These are phyloP conservation scores for Sporopachydermia quercuum DNA, from an alignment of 805 yeast genomes.

Conservation along the genomic window DNA sequence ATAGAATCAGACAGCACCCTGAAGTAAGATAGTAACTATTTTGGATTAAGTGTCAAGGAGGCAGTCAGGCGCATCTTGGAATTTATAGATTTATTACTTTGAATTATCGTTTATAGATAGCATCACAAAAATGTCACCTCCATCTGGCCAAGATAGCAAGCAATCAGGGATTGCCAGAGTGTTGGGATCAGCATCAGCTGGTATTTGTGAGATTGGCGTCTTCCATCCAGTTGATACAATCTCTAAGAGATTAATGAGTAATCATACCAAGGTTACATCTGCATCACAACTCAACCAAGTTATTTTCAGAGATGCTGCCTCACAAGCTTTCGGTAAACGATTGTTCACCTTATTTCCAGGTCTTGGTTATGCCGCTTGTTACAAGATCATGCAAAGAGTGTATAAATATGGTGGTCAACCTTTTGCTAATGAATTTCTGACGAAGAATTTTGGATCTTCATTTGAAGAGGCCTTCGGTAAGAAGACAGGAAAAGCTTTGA, in stretches of 20 bases:
- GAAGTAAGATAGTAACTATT: too few relatives aligned
- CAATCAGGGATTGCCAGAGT: conserved; percentile 85
- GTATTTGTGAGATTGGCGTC: conserved; percentile 88
- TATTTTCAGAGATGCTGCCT: conserved; percentile 71
- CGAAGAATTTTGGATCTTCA: conserved; percentile 50
- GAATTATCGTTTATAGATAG: too few relatives aligned
- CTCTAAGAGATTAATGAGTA: conserved; percentile 87
- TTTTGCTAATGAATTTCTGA: conserved; percentile 85
- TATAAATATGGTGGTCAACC: conserved; percentile 99
- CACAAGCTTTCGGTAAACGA: conserved; percentile 54
- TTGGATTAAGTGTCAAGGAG: too few relatives aligned
- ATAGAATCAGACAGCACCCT: too few relatives aligned
- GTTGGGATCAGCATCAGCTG: conserved; percentile 94
- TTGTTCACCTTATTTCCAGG: conserved; percentile 88
- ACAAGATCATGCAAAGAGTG: conserved; percentile 91
- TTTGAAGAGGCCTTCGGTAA: conserved; percentile 75
- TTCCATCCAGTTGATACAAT: conserved; percentile 98
- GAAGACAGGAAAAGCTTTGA: conserved; percentile 92
- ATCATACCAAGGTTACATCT: conserved; percentile 57
- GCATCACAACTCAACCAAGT: conserved; percentile 64
- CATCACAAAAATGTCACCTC: conserved; percentile 16
- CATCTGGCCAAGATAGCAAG: conserved; percentile 46
- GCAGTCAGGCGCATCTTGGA: too few relatives aligned
- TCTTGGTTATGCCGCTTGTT: conserved; percentile 94
- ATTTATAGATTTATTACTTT: neutral